Base-by-base conservation (phyloP, 352 stramenopile species). In the Phytophthora cactorum region DNA sequence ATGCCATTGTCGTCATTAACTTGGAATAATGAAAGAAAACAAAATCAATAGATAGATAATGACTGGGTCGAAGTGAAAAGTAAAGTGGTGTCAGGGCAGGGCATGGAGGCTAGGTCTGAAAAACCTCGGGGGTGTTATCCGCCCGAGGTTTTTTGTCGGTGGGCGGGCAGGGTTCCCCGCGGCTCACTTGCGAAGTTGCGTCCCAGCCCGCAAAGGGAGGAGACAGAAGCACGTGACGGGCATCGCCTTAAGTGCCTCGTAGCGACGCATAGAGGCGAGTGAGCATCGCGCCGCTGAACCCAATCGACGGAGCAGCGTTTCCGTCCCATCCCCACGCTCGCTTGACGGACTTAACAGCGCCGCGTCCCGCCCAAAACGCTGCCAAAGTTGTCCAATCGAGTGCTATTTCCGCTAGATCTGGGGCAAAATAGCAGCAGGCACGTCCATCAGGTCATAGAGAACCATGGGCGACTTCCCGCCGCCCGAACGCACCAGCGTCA, bases 381-480 rank as follows among this genome's bases (percentile, higher is more conserved):
- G 22, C 11, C 29, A 58, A 66, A 68, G 29, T 67, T 52, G 63
- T 72, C 54, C 11, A 34, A 69, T 60, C 39, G 52, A 69, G 15
- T 11, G 36, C 39, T 66, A 68, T 77, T 73, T 74, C 25, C 39
- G 36, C 52, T 67, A 31, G 57, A 76, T 63, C 59, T 32, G 28
- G 9, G 44, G 47, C 58, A 65, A 68, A 65, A 69, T 67, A 63
- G 58, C 44, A 63, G 31, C 50, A 57, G 17, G n/a, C 6, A 51
- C 39, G 47, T 29, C 17, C 31, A 36, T 52, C 34, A 59, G 14
- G 28, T 12, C 12, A 10, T 59, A 64, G 22, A 64, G 7, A 25
- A 31, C 47, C 11, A 93, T 93, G 86, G 81, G 82, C 43, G 86
- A 93, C 63, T 91, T 92, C 54, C 86, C 85, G 15, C 82, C 82